Base-by-base conservation (phyloP, 768 basidiomycete species). In the Tulasnella calospora region DNA sequence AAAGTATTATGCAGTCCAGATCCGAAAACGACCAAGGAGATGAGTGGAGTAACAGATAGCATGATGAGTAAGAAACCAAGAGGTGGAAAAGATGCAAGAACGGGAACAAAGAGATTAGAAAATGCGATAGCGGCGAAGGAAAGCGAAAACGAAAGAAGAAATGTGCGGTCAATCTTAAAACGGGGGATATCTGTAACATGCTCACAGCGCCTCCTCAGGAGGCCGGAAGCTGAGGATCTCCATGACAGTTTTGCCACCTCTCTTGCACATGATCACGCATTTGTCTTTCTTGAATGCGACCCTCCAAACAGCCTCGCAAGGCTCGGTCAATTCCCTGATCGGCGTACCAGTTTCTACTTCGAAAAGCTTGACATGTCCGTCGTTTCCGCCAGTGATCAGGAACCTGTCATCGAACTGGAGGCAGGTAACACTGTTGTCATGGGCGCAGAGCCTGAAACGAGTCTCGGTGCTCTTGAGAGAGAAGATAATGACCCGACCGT, bases 271-370 rank as follows among this genome's bases (percentile, higher is more conserved):
- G 57, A 98, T 87, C 27, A 92, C 94, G 83, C 90, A 92, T 73
- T 89, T 89, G 83, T 93, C 90, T 40, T 88, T 86, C 82, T 89
- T 87, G 85, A 91, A 92, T 51, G 87, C 90, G 57, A 95, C 92
- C 85, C 94, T 91, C 96, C 95, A 98, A 74, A 95, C 91, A 78
- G 89, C 90, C 83, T 96, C 94, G 79, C 91, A 92, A 33, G 88
- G 88, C 78, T 92, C 91, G 71, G 88, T 91, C 82, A 97, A 82
- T 82, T 96, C 95, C 76, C 96, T 86, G 80, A 97, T 89, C 82
- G 89, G 87, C 71, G 85, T 84, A 33, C 94, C 94, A 21, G 89
- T 91, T 79, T 85, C 84, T 80, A 87, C 89, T 84, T 90, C 92
- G 84, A 88, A 96, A 82, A 96, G 82, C 81, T 90, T 85, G 79